phyloP scores from a whole-genome alignment of 2,329 filamentous ascomycete species.

The Stylonectria norvegica region DNA sequence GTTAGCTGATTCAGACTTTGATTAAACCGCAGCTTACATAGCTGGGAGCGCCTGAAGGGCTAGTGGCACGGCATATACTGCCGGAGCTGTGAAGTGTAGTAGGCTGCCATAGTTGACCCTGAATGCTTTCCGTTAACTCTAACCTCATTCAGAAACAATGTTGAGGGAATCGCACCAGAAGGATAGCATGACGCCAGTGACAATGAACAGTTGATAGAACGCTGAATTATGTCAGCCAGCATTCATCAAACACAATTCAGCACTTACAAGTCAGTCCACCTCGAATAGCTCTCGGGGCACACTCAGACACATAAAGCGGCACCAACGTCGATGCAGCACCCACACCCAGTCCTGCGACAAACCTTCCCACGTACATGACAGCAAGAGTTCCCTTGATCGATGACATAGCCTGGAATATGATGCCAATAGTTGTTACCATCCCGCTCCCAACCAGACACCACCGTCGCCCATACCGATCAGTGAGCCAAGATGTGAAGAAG shows the following conservation, averaged over 20 bases:
- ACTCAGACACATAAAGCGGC: conserved; percentile 47
- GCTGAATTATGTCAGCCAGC: conserved; percentile 24
- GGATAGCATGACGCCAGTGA: conserved; percentile 41
- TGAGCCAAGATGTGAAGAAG: conserved; percentile 51
- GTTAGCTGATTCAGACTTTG: conserved; percentile 2
- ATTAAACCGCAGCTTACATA: conserved; percentile 31
- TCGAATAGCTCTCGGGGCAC: conserved; percentile 48
- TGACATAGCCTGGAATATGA: conserved; percentile 62
- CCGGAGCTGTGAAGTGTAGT: conserved; percentile 44
- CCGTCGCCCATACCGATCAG: conserved; percentile 55
- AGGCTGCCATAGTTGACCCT: conserved; percentile 55
- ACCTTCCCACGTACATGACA: conserved; percentile 64
- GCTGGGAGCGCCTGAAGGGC: conserved; percentile 64
- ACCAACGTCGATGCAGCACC: conserved; percentile 47
- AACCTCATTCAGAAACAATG: not conserved
- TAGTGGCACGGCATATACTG: conserved; percentile 59
- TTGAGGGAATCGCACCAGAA: conserved; percentile 37
- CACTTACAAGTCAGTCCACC: conserved; percentile 44
- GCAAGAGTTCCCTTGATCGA: conserved; percentile 50
- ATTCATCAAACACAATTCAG: not conserved
- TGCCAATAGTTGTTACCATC: conserved; percentile 56
- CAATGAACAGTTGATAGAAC: conserved; percentile 50
- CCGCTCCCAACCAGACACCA: conserved; percentile 54
- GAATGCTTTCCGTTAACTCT: conserved; percentile 34
- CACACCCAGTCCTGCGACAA: conserved; percentile 47